These are phyloP conservation scores for Euphorbia tirucalli DNA, from an alignment of 345 rosid species.

Conservation along the genomic window DNA sequence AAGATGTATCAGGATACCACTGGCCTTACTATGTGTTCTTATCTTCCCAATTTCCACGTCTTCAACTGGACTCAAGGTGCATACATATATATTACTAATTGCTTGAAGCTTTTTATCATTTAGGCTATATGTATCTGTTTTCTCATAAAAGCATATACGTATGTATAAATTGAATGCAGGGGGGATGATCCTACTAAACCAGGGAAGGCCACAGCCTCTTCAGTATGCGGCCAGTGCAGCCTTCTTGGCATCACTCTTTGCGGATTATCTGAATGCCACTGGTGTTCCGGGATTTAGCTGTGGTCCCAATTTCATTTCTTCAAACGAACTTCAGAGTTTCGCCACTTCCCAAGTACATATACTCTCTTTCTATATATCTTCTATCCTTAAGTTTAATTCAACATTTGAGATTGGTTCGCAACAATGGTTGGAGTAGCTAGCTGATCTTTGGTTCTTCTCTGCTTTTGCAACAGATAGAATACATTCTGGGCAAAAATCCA, in stretches of 20 bases:
- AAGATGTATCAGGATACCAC: constrained; percentile 69
- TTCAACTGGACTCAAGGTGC: constrained; percentile 78
- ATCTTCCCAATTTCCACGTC: constrained; percentile 51
- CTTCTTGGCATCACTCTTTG: constrained; percentile 70
- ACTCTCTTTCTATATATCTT: too few relatives aligned
- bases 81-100: not conserved
- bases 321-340: constrained; percentile 41
- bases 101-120: too few relatives aligned
- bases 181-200: constrained; percentile 61
- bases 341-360: constrained; percentile 63
- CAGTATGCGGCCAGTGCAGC: constrained; percentile 70
- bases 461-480: constrained; percentile 44
- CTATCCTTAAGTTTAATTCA: not conserved
- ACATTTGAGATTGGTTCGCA: not conserved
- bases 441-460: not conserved
- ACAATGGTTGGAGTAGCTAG: not conserved
- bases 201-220: constrained; percentile 55
- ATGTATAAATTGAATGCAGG: constrained; percentile 35
- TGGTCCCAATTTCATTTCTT: constrained; percentile 44
- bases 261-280: constrained; percentile 66
- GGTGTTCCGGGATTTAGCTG: constrained; percentile 65
- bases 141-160: not conserved
- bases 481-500: constrained; percentile 84
- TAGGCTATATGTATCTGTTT: not conserved
- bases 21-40: constrained; percentile 67